Percentiles rank a stretch among this genome's conserved stretches.
Conservation (phyloP, 176 grass and related monocot genomes). For the Eremochloa ophiuroides region DNA sequence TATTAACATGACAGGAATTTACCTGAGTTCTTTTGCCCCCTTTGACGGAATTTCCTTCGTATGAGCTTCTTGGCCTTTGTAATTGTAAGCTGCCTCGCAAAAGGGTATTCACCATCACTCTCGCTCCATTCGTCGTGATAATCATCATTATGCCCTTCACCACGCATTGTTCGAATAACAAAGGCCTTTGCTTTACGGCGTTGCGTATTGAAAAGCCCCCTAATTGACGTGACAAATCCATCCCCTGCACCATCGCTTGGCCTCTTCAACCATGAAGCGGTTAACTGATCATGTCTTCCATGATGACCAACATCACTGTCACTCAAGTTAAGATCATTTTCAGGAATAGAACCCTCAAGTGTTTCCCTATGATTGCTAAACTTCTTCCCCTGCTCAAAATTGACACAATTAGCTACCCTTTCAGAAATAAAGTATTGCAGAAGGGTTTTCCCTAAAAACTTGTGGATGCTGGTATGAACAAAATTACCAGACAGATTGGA, state of each 20-base stretch:
- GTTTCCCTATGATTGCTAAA: conserved; percentile 81
- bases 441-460: neutral
- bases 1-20: neutral
- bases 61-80: conserved; percentile 90
- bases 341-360: conserved; percentile 60
- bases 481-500: conserved; percentile 11
- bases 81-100: conserved; percentile 85
- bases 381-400: conserved; percentile 70
- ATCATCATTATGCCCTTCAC: conserved; percentile 79
- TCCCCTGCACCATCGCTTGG: conserved; percentile 85
- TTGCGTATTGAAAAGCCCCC: conserved; percentile 95
- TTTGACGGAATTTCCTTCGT: conserved; percentile 75
- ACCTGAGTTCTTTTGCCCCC: conserved; percentile 87
- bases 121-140: conserved; percentile 91
- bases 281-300: conserved; percentile 74
- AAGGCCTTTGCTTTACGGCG: conserved; percentile 93
- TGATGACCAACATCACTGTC: conserved; percentile 77
- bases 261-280: conserved; percentile 92
- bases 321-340: conserved; percentile 79
- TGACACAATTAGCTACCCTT: neutral
- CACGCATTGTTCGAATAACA: conserved; percentile 70
- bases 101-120: conserved; percentile 82
- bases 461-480: neutral
- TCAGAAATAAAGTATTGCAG: neutral
- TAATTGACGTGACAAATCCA: conserved; percentile 95